Evolutionary conservation across 1,284 basidiomycete species (phyloP).

Genomic region (Cutaneotrichosporon cavernicola): DNA sequence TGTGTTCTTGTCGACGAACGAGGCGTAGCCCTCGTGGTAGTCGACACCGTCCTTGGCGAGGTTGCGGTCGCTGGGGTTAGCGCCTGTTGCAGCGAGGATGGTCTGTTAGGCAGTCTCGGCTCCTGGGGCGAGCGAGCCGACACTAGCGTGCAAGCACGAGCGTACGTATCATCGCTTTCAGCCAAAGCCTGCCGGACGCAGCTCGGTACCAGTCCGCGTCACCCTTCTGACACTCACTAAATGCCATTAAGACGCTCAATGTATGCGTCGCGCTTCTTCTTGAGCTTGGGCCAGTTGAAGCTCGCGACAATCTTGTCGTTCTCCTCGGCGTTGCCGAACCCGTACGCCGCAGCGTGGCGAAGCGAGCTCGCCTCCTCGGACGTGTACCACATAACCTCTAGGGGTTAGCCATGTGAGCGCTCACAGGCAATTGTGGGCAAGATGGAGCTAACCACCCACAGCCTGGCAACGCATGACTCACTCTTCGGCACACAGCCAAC

Average conservation of each 20-base stretch:
- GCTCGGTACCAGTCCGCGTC: not conserved
- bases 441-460: not conserved
- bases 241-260: conserved; percentile 87
- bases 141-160: too few species aligned
- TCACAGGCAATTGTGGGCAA: not conserved
- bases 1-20: conserved; percentile 64
- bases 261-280: conserved; percentile 92
- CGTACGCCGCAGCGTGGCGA: conserved; percentile 70
- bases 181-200: not conserved
- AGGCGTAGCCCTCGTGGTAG: conserved; percentile 76
- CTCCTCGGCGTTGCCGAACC: conserved; percentile 61
- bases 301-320: conserved; percentile 58
- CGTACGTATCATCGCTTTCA: too few species aligned
- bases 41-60: conserved; percentile 86
- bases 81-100: not conserved
- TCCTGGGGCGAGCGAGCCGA: too few species aligned
- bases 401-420: conserved; percentile 9
- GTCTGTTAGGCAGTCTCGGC: too few species aligned
- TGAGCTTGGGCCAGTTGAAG: conserved; percentile 89
- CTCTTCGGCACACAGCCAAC: conserved; percentile 52
- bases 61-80: conserved; percentile 63
- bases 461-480: conserved; percentile 12
- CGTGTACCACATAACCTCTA: conserved; percentile 98
- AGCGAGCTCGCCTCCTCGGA: conserved; percentile 87
- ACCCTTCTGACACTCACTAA: conserved; percentile 57